These are phyloP conservation scores for Lachancea thermotolerans DNA, from an alignment of 805 yeast genomes.

Conservation along the genomic window DNA sequence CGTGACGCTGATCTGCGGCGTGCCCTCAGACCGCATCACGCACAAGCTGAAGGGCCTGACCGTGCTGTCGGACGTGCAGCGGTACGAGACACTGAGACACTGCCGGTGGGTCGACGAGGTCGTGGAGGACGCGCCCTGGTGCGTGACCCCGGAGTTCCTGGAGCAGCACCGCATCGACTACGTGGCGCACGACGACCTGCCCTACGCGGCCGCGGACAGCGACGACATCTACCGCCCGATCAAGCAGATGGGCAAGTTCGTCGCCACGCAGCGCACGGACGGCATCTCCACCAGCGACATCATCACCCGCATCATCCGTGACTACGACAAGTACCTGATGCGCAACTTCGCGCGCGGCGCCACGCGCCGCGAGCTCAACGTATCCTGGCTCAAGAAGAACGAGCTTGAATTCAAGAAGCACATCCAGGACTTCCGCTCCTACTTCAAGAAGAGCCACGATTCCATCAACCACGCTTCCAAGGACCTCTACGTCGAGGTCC, in stretches of 20 bases:
- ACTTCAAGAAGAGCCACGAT: slow-evolving; percentile 70
- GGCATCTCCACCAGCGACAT: slow-evolving; percentile 95
- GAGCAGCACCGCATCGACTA: slow-evolving; percentile 79
- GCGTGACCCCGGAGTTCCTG: slow-evolving; percentile 76
- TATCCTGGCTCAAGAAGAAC: slow-evolving; percentile 94
- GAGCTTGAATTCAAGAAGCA: slow-evolving; percentile 92
- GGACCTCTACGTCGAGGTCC: slow-evolving; percentile 78
- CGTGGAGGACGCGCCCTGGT: slow-evolving; percentile 92
- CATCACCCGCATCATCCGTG: slow-evolving; percentile 89
- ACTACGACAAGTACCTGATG: slow-evolving; percentile 94
- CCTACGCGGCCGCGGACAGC: slow-evolving; percentile 81
- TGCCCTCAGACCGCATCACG: slow-evolving; percentile 85
- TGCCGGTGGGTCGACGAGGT: slow-evolving; percentile 99
- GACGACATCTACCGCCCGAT: slow-evolving; percentile 93
- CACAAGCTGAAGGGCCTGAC: slow-evolving; percentile 92
- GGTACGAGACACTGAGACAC: slow-evolving; percentile 86
- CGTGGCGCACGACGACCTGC: slow-evolving; percentile 96
- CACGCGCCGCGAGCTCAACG: slow-evolving; percentile 90
- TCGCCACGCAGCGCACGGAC: slow-evolving; percentile 93
- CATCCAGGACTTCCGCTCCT: slow-evolving; percentile 77
- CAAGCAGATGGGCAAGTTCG: slow-evolving; percentile 82
- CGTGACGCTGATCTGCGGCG: slow-evolving; percentile 80
- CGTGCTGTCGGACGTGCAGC: slow-evolving; percentile 78
- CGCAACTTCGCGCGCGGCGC: slow-evolving; percentile 98
- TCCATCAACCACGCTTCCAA: slow-evolving; percentile 65